Evolutionary conservation across 2,329 filamentous ascomycete genomes (phyloP), one percentile per base, ranked within the genome.

Genomic region (Magnaporthiopsis rhizophila): DNA sequence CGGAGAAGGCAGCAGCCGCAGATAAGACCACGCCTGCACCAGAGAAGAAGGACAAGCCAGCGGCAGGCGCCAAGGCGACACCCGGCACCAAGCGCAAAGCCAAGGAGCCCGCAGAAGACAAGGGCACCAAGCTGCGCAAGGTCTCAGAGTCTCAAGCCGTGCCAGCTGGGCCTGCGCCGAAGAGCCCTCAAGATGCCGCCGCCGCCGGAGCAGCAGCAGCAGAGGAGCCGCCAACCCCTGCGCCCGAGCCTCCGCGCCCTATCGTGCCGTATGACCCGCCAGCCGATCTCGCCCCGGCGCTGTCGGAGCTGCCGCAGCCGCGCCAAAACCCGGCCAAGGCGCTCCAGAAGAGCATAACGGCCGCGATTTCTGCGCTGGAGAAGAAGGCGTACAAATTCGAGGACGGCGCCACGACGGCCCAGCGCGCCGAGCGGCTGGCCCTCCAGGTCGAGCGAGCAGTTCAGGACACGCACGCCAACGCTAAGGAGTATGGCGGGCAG

Each of bases 371-470:
- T n/a, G 75, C 80, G 50, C 86, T 90, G 45, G 83, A 88, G 67
- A 90, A 91, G 74, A 81, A 84, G 64, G 84, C 85, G 21, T 79
- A 84, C 12, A 88, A 88, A 69, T 78, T 79, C 24, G 83, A 87
- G 1, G 82, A 87, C 62, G 88, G 85, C 60, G 81, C 86, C 64
- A 86, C 85, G 0, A 80, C 84, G 18, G 86, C 89, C 61, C 81
- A 82, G 12, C 79, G 90, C 65, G 87, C 89, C 13, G 87, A 90
- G 71, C 83, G 83, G 28, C 83, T 93, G 59, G 90, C 90, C 18
- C 78, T 97, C 32, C 85, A 91, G 68, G 89, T 98, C 66, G 93
- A 97, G 78, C 86, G 91, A 70, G 85, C 85, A 4, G 83, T 88
- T 18, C 79, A 82, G 65, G 83, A 84, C 66, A 81, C 80, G 0